Evolutionary conservation across 1,284 basidiomycete species (phyloP).

Genomic region (Cystobasidiaceae sp.): DNA sequence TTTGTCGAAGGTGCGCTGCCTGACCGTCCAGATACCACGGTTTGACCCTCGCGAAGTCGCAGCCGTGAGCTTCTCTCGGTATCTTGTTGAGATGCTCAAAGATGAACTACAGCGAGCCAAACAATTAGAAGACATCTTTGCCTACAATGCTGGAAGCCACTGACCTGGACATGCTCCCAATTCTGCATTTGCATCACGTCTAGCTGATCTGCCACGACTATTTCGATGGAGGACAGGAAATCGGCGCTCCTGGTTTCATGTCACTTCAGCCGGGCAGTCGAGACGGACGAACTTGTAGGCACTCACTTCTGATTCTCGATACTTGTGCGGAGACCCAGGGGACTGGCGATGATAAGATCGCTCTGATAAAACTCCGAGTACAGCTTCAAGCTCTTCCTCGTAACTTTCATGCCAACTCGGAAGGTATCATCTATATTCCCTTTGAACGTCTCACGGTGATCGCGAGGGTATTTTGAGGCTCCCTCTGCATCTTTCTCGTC

Average conservation of each 20-base stretch:
- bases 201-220: constrained; percentile 87
- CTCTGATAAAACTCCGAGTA: constrained; percentile 85
- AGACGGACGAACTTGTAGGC: neutral
- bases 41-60: constrained; percentile 94
- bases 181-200: constrained; percentile 97
- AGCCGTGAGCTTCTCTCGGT: constrained; percentile 85
- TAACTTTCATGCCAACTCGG: constrained; percentile 84
- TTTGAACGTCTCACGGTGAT: constrained; percentile 88
- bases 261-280: neutral
- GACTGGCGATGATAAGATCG: constrained; percentile 89
- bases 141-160: constrained; percentile 36
- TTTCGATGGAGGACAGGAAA: constrained; percentile 87
- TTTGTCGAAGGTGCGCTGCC: constrained; percentile 76
- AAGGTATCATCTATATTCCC: constrained; percentile 99
- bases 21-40: constrained; percentile 94
- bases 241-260: constrained; percentile 64
- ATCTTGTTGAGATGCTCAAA: constrained; percentile 77
- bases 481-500: constrained; percentile 40
- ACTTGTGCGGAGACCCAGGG: constrained; percentile 80
- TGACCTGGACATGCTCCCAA: constrained; percentile 92
- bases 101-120: constrained; percentile 61
- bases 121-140: neutral
- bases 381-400: constrained; percentile 77
- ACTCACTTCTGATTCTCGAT: constrained; percentile 88
- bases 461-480: constrained; percentile 68